Evolutionary conservation across 257 asterid species (phyloP).

Genomic region (Coffea eugenioides): DNA sequence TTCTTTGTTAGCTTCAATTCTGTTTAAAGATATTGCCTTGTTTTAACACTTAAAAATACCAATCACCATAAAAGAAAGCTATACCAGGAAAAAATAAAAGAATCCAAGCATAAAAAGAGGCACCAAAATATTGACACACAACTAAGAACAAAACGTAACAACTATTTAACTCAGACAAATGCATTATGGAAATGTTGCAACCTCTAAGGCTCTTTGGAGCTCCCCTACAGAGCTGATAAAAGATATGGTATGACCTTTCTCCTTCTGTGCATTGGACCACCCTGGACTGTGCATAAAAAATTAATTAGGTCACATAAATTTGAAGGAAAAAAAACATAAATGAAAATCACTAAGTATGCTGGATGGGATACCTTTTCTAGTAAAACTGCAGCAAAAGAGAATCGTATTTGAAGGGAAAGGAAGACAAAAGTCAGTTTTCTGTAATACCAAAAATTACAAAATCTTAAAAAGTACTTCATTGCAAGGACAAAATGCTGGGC

Average conservation of each 20-base stretch:
- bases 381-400: slow-evolving; percentile 54
- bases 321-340: slow-evolving; percentile 21
- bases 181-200: slow-evolving; percentile 21
- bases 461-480: neutral
- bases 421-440: slow-evolving; percentile 29
- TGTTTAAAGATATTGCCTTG: neutral
- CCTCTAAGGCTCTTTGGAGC: slow-evolving; percentile 91
- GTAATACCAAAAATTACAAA: slow-evolving; percentile 17
- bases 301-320: slow-evolving; percentile 23
- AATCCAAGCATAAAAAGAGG: neutral
- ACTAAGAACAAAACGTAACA: neutral
- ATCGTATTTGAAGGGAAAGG: slow-evolving; percentile 29
- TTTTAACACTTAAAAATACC: neutral
- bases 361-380: slow-evolving; percentile 83
- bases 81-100: neutral
- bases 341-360: slow-evolving; percentile 16
- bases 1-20: neutral
- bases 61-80: neutral
- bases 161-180: slow-evolving; percentile 9
- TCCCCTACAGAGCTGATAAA: slow-evolving; percentile 97
- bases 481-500: slow-evolving; percentile 25
- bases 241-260: slow-evolving; percentile 98
- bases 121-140: neutral
- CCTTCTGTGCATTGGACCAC: slow-evolving; percentile 93
- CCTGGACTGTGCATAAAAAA: slow-evolving; percentile 72